A percentile compares a stretch with the other conserved stretches of the same genome.
phyloP scores from a whole-genome alignment of 2,329 filamentous ascomycete genomes.

The Verticillium dahliae region DNA sequence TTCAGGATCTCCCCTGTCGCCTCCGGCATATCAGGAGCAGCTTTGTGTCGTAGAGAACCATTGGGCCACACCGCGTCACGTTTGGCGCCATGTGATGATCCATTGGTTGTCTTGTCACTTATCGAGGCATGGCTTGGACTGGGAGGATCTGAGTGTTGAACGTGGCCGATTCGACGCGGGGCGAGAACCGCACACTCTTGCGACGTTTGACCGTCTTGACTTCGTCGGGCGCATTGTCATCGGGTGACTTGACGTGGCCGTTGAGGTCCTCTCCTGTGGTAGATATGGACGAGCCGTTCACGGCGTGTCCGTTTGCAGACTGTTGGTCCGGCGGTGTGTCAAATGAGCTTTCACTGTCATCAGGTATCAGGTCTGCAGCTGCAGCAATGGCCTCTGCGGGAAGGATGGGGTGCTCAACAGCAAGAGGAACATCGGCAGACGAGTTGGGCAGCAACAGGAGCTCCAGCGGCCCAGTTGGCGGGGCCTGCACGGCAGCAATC shows the following conservation, averaged over 20 bases:
- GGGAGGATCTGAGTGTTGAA: slow-evolving; percentile 47
- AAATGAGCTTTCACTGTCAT: neutral
- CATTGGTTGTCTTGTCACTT: slow-evolving; percentile 10
- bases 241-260: neutral
- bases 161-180: slow-evolving; percentile 58
- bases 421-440: neutral
- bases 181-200: slow-evolving; percentile 67
- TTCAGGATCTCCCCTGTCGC: slow-evolving; percentile 28
- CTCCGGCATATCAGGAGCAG: neutral
- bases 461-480: slow-evolving; percentile 33
- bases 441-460: slow-evolving; percentile 54
- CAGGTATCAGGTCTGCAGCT: neutral
- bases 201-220: slow-evolving; percentile 28
- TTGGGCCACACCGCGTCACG: neutral
- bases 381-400: neutral
- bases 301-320: neutral
- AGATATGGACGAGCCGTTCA: neutral
- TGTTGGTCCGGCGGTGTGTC: neutral
- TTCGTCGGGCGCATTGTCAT: slow-evolving; percentile 5
- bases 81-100: neutral
- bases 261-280: neutral
- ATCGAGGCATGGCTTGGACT: slow-evolving; percentile 30
- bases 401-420: neutral
- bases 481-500: neutral
- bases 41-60: neutral